Percentiles rank a stretch among this genome's conserved stretches.
Conservation (phyloP, 805 yeast genomes). For the Candida tammaniensis region DNA sequence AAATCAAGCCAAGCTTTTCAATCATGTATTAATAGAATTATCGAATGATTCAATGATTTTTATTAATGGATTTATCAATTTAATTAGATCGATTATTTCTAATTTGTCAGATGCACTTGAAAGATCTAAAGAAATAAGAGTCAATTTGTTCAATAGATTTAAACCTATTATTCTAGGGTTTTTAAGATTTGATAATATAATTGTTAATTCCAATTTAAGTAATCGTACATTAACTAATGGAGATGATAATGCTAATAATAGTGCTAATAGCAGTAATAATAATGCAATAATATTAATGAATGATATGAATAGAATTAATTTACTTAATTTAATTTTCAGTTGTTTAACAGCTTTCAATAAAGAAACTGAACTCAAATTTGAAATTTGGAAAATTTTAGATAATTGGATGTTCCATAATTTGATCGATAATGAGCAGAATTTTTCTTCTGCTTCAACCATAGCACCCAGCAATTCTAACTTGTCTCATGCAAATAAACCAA, state of each 20-base stretch:
- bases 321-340: slow-evolving; percentile 42
- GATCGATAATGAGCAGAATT: slow-evolving; percentile 5
- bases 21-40: slow-evolving; percentile 47
- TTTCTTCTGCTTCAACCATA: neutral
- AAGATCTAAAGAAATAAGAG: slow-evolving; percentile 23
- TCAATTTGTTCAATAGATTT: slow-evolving; percentile 30
- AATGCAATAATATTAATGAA: slow-evolving; percentile 23
- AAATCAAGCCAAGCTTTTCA: slow-evolving; percentile 24
- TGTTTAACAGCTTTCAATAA: slow-evolving; percentile 51
- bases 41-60: slow-evolving; percentile 80
- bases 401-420: slow-evolving; percentile 56
- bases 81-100: slow-evolving; percentile 44
- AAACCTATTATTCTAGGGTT: slow-evolving; percentile 32
- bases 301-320: slow-evolving; percentile 34
- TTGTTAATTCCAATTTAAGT: slow-evolving; percentile 17
- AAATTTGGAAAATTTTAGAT: slow-evolving; percentile 71
- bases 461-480: slow-evolving; percentile 1
- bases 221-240: slow-evolving; percentile 2
- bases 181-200: slow-evolving; percentile 39
- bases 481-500: too few species aligned
- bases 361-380: slow-evolving; percentile 36
- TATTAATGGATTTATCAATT: slow-evolving; percentile 67
- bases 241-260: slow-evolving; percentile 8
- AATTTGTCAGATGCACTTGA: slow-evolving; percentile 24
- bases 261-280: slow-evolving; percentile 8